Evolutionary conservation across 2,329 filamentous ascomycete species (phyloP).

Genomic region (Didymella sp.): DNA sequence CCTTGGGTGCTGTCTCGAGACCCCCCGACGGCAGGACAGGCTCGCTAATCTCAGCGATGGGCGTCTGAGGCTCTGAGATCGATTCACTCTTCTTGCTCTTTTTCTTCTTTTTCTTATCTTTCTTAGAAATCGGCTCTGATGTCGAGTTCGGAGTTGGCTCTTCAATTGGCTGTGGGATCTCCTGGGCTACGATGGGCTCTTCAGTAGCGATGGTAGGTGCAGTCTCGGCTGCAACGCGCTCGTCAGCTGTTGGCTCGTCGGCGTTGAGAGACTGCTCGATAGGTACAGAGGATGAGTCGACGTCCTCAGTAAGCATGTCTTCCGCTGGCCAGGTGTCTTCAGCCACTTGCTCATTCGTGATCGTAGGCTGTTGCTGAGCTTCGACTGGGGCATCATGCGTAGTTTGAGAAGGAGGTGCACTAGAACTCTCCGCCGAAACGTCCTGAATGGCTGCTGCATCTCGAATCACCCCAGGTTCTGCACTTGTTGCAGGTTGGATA

Average conservation of each 20-base stretch:
- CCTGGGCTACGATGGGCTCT: neutral
- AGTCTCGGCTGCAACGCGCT: neutral
- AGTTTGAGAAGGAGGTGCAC: neutral
- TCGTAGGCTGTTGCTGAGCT: neutral
- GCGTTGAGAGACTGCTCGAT: neutral
- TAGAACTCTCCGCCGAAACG: neutral
- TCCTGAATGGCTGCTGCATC: neutral
- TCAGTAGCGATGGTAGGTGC: neutral
- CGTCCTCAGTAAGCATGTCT: slow-evolving; percentile 17
- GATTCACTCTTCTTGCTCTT: slow-evolving; percentile 36
- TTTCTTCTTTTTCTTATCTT: slow-evolving; percentile 39
- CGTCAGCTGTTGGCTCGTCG: neutral
- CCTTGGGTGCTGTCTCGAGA: neutral
- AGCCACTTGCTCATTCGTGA: neutral
- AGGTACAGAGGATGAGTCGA: neutral
- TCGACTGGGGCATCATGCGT: neutral
- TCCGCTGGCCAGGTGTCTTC: slow-evolving; percentile 16
- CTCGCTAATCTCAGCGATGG: slow-evolving; percentile 5
- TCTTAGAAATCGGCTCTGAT: slow-evolving; percentile 24
- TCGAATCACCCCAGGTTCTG: neutral
- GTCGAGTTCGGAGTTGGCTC: neutral
- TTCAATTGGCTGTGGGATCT: neutral
- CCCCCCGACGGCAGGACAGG: slow-evolving; percentile 3
- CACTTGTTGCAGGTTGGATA: neutral
- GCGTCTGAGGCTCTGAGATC: slow-evolving; percentile 29